Conservation (phyloP, 2,329 filamentous ascomycete genomes). For the Ampelomyces quisqualis region DNA sequence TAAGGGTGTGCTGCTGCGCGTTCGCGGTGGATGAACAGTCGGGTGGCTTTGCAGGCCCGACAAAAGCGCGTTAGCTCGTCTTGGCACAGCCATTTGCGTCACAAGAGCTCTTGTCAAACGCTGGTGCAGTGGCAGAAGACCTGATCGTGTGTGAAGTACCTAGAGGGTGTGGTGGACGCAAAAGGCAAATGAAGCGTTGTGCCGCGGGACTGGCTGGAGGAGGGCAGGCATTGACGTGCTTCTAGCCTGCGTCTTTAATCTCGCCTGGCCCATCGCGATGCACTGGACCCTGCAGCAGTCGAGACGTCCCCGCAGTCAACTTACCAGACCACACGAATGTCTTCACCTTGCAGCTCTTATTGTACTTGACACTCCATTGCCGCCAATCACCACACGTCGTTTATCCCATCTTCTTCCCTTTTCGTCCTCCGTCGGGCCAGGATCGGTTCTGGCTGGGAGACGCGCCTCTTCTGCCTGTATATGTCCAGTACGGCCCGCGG, state of each 20-base stretch:
- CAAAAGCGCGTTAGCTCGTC: constrained; percentile 13
- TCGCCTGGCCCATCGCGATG: constrained; percentile 6
- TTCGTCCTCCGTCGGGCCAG: constrained; percentile 8
- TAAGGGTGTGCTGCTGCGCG: constrained; percentile 19
- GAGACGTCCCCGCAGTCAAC: constrained; percentile 21
- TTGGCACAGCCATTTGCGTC: constrained; percentile 9
- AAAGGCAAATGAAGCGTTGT: not conserved
- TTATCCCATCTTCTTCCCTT: constrained; percentile 3
- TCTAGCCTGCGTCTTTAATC: constrained; percentile 11
- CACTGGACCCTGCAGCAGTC: constrained; percentile 24
- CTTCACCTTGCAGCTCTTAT: constrained; percentile 18
- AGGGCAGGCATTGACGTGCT: constrained; percentile 1
- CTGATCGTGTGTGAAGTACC: not conserved
- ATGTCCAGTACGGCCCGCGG: constrained; percentile 31
- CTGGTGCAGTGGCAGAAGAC: constrained; percentile 9
- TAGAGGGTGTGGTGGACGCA: not conserved
- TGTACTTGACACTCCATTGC: constrained; percentile 18
- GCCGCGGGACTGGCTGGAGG: too few relatives aligned
- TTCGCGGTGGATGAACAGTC: constrained; percentile 12
- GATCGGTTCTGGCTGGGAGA: constrained; percentile 9
- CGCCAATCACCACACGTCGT: constrained; percentile 22
- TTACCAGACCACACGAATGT: constrained; percentile 17
- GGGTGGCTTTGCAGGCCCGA: constrained; percentile 4
- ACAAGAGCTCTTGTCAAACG: constrained; percentile 7
- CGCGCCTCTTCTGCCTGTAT: constrained; percentile 15